Conservation (phyloP, 1,284 basidiomycete species). For the Kalmanozyma brasiliensis region DNA sequence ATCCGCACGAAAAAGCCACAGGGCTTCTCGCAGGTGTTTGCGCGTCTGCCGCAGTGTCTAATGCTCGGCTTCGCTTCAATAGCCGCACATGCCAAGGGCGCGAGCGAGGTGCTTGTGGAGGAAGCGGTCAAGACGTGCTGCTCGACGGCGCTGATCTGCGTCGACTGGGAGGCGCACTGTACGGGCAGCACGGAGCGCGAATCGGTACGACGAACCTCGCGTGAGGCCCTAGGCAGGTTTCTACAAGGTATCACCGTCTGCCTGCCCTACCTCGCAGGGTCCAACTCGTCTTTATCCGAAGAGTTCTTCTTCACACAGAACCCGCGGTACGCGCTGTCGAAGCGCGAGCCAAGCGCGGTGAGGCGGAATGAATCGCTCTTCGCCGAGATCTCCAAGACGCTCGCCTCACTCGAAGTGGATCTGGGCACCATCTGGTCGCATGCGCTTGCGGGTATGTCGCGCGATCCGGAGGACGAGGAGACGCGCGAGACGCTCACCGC, state of each 20-base stretch:
- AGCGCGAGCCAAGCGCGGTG: conserved; percentile 15
- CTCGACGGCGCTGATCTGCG: conserved; percentile 32
- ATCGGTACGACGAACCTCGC: conserved; percentile 23
- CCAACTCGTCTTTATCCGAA: conserved; percentile 24
- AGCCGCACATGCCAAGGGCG: background rate
- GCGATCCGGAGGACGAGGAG: conserved; percentile 29
- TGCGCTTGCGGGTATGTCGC: conserved; percentile 26
- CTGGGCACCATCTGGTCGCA: conserved; percentile 34
- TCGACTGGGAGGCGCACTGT: conserved; percentile 42
- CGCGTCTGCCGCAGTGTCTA: conserved; percentile 40
- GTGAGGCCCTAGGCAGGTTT: conserved; percentile 34
- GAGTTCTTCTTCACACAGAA: conserved; percentile 24
- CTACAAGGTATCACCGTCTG: conserved; percentile 38
- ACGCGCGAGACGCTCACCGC: conserved; percentile 28
- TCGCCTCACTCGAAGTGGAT: conserved; percentile 36
- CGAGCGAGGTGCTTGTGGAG: conserved; percentile 14
- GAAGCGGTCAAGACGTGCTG: conserved; percentile 33
- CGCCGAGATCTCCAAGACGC: conserved; percentile 44
- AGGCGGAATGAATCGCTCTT: conserved; percentile 35
- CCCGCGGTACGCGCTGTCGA: conserved; percentile 25
- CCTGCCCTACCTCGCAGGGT: conserved; percentile 31
- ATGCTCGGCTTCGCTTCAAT: conserved; percentile 22
- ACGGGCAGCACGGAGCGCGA: conserved; percentile 20
- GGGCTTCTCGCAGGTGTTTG: conserved; percentile 51
- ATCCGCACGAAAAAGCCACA: conserved; percentile 59